A percentile compares a stretch with the other conserved stretches of the same genome.
Conservation (phyloP, 495 filamentous ascomycete species). For the Mytilinidion resinicola region DNA sequence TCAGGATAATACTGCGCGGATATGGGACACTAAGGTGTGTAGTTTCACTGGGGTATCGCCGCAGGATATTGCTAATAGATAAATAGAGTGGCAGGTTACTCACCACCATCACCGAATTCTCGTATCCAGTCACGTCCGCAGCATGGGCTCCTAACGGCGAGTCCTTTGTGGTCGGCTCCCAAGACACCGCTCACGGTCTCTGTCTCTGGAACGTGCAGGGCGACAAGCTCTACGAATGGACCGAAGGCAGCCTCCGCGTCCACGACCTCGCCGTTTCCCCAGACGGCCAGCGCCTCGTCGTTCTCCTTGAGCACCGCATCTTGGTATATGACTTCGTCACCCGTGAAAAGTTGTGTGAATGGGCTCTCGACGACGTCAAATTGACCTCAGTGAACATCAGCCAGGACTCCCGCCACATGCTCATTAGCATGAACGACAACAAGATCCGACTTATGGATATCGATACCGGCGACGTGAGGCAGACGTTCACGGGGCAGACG, state of each 20-base stretch:
- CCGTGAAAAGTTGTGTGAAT: constrained; percentile 65
- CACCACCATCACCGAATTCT: constrained; percentile 58
- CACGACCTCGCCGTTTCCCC: constrained; percentile 76
- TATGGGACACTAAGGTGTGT: constrained; percentile 75
- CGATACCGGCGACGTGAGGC: constrained; percentile 62
- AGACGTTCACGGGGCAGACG: constrained; percentile 64
- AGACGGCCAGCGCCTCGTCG: constrained; percentile 70
- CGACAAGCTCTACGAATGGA: constrained; percentile 53
- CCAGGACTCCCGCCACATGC: constrained; percentile 65
- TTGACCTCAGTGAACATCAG: constrained; percentile 76
- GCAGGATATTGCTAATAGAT: neutral
- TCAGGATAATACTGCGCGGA: constrained; percentile 62
- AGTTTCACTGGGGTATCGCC: constrained; percentile 6
- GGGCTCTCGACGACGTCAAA: constrained; percentile 52
- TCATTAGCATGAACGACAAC: constrained; percentile 74
- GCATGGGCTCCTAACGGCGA: constrained; percentile 77
- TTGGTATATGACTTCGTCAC: constrained; percentile 77
- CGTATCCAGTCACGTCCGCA: constrained; percentile 76
- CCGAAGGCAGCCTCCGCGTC: constrained; percentile 61
- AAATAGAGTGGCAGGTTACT: constrained; percentile 63
- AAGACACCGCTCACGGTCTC: constrained; percentile 60
- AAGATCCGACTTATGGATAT: constrained; percentile 73
- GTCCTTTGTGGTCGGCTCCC: constrained; percentile 72
- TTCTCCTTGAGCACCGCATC: constrained; percentile 63
- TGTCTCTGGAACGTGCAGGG: constrained; percentile 63